Conservation (phyloP, 768 basidiomycete genomes). For the Punctularia strigosozonata region DNA sequence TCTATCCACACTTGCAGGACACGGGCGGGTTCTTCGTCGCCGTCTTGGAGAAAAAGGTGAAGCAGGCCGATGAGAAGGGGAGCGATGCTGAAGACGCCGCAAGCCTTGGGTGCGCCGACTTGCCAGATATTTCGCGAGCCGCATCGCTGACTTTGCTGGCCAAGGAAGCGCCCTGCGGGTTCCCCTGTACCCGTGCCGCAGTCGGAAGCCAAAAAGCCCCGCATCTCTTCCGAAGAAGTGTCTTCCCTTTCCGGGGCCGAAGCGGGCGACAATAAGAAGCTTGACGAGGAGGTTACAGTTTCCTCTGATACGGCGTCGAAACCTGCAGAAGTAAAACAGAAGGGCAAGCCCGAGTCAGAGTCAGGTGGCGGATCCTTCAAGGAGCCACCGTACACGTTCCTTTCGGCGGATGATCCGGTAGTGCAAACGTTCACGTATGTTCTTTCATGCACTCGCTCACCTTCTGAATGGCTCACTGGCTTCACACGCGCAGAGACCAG, state of each 20-base stretch:
- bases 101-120: too few species aligned
- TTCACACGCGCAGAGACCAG: constrained; percentile 40
- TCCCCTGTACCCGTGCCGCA: background rate
- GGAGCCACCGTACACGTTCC: constrained; percentile 86
- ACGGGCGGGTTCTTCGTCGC: constrained; percentile 98
- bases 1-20: constrained; percentile 93
- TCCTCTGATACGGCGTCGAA: background rate
- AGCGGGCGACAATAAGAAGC: too few species aligned
- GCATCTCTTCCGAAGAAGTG: too few species aligned
- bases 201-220: background rate
- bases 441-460: background rate
- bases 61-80: constrained; percentile 15
- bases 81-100: too few species aligned
- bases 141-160: constrained; percentile 9
- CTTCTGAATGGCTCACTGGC: background rate
- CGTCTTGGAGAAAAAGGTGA: constrained; percentile 53
- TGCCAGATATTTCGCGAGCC: too few species aligned
- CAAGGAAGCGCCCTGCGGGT: constrained; percentile 5
- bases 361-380: constrained; percentile 32
- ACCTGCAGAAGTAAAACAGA: constrained; percentile 8
- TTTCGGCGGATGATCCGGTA: constrained; percentile 58
- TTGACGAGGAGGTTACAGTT: too few species aligned
- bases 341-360: constrained; percentile 10
- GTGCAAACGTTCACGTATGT: constrained; percentile 65
- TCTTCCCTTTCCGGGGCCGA: too few species aligned